Evolutionary conservation across 257 asterid species (phyloP).

Genomic region (Solanum tacnaense): DNA sequence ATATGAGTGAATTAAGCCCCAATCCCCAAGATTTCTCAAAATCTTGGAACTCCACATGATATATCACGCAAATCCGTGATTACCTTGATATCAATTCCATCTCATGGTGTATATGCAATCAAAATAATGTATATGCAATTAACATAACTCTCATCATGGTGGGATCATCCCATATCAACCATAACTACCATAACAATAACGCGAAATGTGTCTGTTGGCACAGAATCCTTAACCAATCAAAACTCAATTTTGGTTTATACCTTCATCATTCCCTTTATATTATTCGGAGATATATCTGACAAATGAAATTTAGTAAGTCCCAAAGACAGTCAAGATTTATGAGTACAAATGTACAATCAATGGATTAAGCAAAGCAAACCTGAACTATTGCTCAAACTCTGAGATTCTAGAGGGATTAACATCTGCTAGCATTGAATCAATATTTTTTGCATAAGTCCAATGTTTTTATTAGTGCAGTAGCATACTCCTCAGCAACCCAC

Average conservation of each 20-base stretch:
- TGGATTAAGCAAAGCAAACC: not conserved
- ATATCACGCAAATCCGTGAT: not conserved
- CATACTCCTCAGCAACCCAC: not conserved
- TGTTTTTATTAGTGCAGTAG: not conserved
- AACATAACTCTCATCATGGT: not conserved
- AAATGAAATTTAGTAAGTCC: not conserved
- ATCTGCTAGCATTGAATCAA: not conserved
- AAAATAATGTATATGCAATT: not conserved
- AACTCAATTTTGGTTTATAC: not conserved
- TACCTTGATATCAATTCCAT: not conserved
- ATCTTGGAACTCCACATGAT: not conserved
- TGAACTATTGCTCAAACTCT: not conserved
- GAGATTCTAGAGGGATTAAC: not conserved
- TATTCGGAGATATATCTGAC: not conserved
- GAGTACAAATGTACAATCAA: not conserved
- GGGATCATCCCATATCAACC: not conserved
- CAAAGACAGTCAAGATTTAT: not conserved
- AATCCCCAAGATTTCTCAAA: not conserved
- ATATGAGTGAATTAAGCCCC: not conserved
- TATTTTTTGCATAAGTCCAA: not conserved
- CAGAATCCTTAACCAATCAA: not conserved
- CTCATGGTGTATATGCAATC: not conserved
- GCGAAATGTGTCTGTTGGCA: not conserved
- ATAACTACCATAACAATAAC: not conserved
- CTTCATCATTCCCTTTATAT: not conserved